Evolutionary conservation across 2,329 filamentous ascomycete genomes (phyloP), one percentile per base, ranked within the genome.

Genomic region (Hysterium pulicare): DNA sequence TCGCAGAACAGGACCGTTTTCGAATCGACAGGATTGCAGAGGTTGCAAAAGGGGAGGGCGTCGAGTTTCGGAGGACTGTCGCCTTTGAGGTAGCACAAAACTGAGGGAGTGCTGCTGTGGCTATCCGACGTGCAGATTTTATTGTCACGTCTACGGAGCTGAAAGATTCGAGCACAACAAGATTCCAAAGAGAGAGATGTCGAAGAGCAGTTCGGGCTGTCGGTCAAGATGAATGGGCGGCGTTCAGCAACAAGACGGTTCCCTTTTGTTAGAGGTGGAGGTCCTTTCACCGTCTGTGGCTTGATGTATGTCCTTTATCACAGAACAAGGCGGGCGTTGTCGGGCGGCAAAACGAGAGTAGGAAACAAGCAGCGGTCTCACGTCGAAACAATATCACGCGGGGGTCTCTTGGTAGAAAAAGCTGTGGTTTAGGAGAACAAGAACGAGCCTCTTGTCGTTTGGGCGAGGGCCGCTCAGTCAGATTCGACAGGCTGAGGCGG

Each of bases 311-410:
- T 34, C 23, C 26, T n/a, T 47, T 48, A 47, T 51, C 41, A 38
- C 31, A 34, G 40, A 15, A 24, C 38, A 6, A 13, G 20, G 28
- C 21, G 19, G 39, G 33, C 37, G 40, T 22, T 32, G 33, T 21
- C 21, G 28, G 19, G 17, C 16, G 28, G 40, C n/a, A 24, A 30
- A 41, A 32, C 33, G 21, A 36, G 40, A 34, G 34, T 30, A 34
- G 47, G 39, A 55, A 54, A 54, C 49, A 48, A 42, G 41, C 41
- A 46, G 46, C 32, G n/a, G 48, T 49, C 48, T 49, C 50, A 49
- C 41, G 39, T 46, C 42, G 47, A 53, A 53, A 55, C 50, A 47
- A 50, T 45, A 47, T 42, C 45, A 46, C 40, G 47, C 40, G 30
- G 47, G 33, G 40, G 33, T 30, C 32, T n/a, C 21, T 33, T 19